Evolutionary conservation across 371 early-diverging fungal species (phyloP).

Genomic region (Mucor racemosus): DNA sequence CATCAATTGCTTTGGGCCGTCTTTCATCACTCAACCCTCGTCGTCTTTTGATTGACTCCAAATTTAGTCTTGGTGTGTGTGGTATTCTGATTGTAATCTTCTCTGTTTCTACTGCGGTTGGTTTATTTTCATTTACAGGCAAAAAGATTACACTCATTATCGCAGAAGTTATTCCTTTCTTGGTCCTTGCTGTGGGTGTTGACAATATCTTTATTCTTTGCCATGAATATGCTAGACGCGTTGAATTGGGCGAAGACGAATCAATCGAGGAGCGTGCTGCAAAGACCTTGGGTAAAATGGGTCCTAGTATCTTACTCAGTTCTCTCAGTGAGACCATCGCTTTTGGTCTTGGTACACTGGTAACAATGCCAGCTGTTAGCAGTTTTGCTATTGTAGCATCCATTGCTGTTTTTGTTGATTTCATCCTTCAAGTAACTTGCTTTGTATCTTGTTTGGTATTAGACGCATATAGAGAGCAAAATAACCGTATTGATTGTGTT

Average conservation of each 20-base stretch:
- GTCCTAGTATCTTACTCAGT: slow-evolving; percentile 74
- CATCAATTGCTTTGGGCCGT: slow-evolving; percentile 69
- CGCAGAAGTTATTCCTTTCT: slow-evolving; percentile 82
- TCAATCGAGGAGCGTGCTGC: slow-evolving; percentile 62
- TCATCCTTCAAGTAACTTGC: slow-evolving; percentile 74
- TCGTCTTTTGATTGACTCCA: slow-evolving; percentile 68
- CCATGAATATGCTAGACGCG: slow-evolving; percentile 67
- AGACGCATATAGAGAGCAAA: slow-evolving; percentile 66
- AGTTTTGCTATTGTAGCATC: slow-evolving; percentile 78
- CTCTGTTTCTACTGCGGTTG: slow-evolving; percentile 71
- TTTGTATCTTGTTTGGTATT: slow-evolving; percentile 72
- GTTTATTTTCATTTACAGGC: slow-evolving; percentile 70
- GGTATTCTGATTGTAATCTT: slow-evolving; percentile 77
- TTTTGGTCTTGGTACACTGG: slow-evolving; percentile 72
- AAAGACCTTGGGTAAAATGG: slow-evolving; percentile 65
- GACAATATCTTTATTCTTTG: slow-evolving; percentile 82
- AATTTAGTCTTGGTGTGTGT: slow-evolving; percentile 68
- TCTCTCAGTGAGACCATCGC: slow-evolving; percentile 75
- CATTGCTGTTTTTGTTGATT: slow-evolving; percentile 74
- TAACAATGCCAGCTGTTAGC: slow-evolving; percentile 82
- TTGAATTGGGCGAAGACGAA: slow-evolving; percentile 33
- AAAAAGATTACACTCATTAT: slow-evolving; percentile 76
- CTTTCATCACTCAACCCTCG: slow-evolving; percentile 48
- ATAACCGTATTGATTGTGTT: slow-evolving; percentile 67
- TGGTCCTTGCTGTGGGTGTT: slow-evolving; percentile 82